A percentile compares a stretch with the other conserved stretches of the same genome.
These are phyloP conservation scores for Agaricus blazei DNA, from an alignment of 768 basidiomycete genomes.

Conservation along the genomic window DNA sequence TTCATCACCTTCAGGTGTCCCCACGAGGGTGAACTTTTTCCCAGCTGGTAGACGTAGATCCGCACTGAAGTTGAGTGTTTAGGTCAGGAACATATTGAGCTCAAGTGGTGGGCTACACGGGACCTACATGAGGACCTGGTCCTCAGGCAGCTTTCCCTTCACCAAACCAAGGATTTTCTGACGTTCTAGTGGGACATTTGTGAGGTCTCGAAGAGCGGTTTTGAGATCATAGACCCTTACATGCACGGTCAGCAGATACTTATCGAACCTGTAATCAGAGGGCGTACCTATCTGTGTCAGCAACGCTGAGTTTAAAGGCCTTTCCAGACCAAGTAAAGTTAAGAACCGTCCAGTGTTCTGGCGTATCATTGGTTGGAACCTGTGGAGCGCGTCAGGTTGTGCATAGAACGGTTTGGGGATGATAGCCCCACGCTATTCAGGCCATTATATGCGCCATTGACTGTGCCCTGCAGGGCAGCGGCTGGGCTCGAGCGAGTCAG, in stretches of 20 bases:
- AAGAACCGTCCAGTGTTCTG: constrained; percentile 55
- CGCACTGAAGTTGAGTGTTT: constrained; percentile 29
- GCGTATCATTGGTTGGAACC: constrained; percentile 11
- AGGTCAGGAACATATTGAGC: constrained; percentile 4
- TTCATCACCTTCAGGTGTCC: constrained; percentile 82
- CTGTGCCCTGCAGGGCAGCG: neutral
- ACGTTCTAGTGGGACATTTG: constrained; percentile 75
- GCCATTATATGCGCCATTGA: neutral
- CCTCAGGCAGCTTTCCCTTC: constrained; percentile 76
- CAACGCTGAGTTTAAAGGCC: constrained; percentile 57
- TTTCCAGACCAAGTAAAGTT: constrained; percentile 74
- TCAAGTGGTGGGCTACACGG: constrained; percentile 15
- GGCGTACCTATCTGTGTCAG: constrained; percentile 70
- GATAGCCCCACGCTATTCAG: neutral
- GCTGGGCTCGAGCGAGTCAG: neutral
- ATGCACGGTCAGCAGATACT: constrained; percentile 3
- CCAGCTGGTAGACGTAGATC: constrained; percentile 54
- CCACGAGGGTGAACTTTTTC: constrained; percentile 81
- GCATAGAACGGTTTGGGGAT: neutral
- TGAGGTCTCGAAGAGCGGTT: constrained; percentile 56
- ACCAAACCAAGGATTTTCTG: constrained; percentile 87
- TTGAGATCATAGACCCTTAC: constrained; percentile 82
- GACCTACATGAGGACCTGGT: constrained; percentile 61
- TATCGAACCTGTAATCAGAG: neutral
- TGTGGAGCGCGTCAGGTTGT: neutral